Evolutionary conservation across 495 filamentous ascomycete species (phyloP).

Genomic region (Aspergillus campestris): DNA sequence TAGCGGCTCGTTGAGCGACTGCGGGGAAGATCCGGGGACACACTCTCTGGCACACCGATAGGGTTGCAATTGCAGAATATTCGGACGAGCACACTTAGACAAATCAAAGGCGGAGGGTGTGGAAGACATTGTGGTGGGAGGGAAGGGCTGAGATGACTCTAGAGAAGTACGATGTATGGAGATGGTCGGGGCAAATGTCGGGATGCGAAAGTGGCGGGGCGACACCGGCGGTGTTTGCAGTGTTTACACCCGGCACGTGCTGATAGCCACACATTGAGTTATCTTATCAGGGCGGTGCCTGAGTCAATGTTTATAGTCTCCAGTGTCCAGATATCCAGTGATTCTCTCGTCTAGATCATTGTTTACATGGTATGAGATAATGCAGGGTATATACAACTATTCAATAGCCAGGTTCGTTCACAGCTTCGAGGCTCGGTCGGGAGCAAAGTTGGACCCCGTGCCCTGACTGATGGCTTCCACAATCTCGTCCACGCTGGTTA

Average conservation of each 20-base stretch:
- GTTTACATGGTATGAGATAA: no score
- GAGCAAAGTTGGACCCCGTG: conserved; percentile 52
- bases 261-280: not conserved
- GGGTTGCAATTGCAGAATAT: conserved; percentile 73
- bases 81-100: conserved; percentile 70
- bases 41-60: conserved; percentile 82
- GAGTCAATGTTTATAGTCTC: no score
- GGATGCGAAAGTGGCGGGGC: no score
- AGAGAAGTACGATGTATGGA: not conserved
- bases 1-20: conserved; percentile 17
- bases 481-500: conserved; percentile 61
- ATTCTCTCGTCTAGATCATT: no score
- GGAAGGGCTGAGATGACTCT: not conserved
- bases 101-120: conserved; percentile 56
- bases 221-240: no score
- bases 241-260: no score
- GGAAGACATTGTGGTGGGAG: conserved; percentile 29
- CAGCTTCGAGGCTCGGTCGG: conserved; percentile 40
- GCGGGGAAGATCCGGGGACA: conserved; percentile 22
- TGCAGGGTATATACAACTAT: no score
- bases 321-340: no score
- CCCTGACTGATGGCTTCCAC: conserved; percentile 54
- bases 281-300: no score
- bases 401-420: conserved; percentile 15
- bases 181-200: not conserved